Evolutionary conservation across 371 early-diverging fungal genomes (phyloP).

Genomic region (Smittium mucronatum): DNA sequence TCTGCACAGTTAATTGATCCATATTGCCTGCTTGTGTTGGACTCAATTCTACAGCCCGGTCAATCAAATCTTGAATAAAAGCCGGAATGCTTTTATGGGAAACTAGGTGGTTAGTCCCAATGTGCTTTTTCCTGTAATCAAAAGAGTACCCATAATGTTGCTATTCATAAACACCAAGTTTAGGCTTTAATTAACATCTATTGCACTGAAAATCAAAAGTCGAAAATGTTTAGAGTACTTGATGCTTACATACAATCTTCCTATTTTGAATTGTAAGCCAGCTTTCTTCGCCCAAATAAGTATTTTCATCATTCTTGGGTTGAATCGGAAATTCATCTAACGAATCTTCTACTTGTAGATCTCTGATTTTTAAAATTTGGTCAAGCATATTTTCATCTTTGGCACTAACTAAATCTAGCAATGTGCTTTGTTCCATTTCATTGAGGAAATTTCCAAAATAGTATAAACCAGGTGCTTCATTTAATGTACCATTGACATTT

Average conservation of each 20-base stretch:
- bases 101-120: slow-evolving; percentile 17
- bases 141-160: slow-evolving; percentile 36
- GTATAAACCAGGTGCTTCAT: slow-evolving; percentile 27
- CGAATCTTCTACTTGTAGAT: too few relatives aligned
- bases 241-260: slow-evolving; percentile 30
- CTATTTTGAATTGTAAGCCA: slow-evolving; percentile 34
- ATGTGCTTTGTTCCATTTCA: slow-evolving; percentile 22
- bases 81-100: slow-evolving; percentile 22
- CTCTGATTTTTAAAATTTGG: too few relatives aligned
- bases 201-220: too few relatives aligned
- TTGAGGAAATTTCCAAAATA: slow-evolving; percentile 31
- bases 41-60: slow-evolving; percentile 12
- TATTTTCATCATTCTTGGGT: too few relatives aligned
- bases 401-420: slow-evolving; percentile 15
- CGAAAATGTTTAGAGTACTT: too few relatives aligned
- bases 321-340: too few relatives aligned
- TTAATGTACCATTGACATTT: slow-evolving; percentile 2
- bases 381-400: too few relatives aligned
- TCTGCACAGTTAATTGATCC: slow-evolving; percentile 40
- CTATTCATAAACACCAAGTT: too few relatives aligned
- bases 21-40: slow-evolving; percentile 15
- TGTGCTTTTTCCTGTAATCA: slow-evolving; percentile 33
- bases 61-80: slow-evolving; percentile 23
- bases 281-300: too few relatives aligned
- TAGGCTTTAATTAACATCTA: too few relatives aligned